Base-by-base conservation (phyloP, 2,329 filamentous ascomycete species). In the Delphinella strobiligena region DNA sequence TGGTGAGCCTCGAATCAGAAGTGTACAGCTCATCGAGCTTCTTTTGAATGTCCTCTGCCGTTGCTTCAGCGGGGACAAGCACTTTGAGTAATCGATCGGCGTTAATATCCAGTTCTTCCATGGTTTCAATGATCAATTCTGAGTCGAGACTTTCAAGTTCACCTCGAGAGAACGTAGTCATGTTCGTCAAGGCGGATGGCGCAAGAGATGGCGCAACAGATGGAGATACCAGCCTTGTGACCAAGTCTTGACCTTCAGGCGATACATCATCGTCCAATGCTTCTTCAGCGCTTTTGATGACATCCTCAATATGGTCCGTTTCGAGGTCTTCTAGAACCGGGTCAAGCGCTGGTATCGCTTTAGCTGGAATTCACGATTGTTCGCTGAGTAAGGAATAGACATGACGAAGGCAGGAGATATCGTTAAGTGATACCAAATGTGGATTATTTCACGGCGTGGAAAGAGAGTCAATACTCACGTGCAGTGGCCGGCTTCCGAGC, bases 81-180 rank as follows among this genome's bases (percentile, higher is more conserved):
- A 53, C 40, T 10, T 47, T 41, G 4, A 54, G 42, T 3, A 63
- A 33, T 16, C 46, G 43, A 4, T 53, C 48, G 5, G 55, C 51
- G 5, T 51, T 49, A 7, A 31, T 29, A 11, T 49, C 47, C 3
- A 69, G 52, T 40, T 60, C 57, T 16, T 56, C 55, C 19, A 69
- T 45, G 15, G 57, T 54, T 35, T 60, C 61, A 4, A 66, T 37
- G 34, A 70, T 64, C 29, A 56, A 48, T 22, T 61, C 61, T 3
- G 55, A 39, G 32, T 68, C 61, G 8, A 69, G 51, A 9, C 59
- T 53, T 17, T 59, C 54, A 19, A 63, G 54, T 38, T 68, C 63
- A 27, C 61, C 59, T 42, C 59, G 57, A 4, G 65, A 66, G 40
- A 64, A 63, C 2, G 64, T 64, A 0, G 64, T 64, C 32, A 63